A percentile compares a stretch with the other conserved stretches of the same genome.
phyloP scores from a whole-genome alignment of 169 alveolate genomes.

The Plasmodium coatneyi region DNA sequence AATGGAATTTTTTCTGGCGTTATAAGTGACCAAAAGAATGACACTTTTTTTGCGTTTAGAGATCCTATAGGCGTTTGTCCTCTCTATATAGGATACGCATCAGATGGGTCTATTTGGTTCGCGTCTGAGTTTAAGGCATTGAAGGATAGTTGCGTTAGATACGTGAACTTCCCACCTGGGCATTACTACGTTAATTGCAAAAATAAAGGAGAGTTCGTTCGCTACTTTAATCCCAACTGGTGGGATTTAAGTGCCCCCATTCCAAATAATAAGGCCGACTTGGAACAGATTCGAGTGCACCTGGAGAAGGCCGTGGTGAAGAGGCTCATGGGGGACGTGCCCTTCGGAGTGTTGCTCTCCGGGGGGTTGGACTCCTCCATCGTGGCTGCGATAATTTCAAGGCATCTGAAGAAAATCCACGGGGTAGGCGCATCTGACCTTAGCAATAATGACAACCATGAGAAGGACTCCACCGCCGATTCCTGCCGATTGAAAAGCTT shows the following conservation, averaged over 20 bases:
- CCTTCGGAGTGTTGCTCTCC: constrained; percentile 89
- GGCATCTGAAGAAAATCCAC: constrained; percentile 27
- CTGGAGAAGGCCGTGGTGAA: constrained; percentile 67
- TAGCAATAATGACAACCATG: constrained; percentile 22
- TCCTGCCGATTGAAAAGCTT: constrained; percentile 25
- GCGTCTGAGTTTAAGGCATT: constrained; percentile 77
- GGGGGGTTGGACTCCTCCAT: constrained; percentile 92
- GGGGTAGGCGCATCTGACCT: background rate
- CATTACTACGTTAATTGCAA: constrained; percentile 34
- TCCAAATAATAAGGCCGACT: constrained; percentile 44
- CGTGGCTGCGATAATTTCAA: constrained; percentile 85
- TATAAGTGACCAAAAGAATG: constrained; percentile 59
- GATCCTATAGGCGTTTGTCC: constrained; percentile 79
- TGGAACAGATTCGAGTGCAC: constrained; percentile 39
- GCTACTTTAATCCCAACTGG: constrained; percentile 63
- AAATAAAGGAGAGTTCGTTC: constrained; percentile 48
- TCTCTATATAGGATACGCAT: constrained; percentile 67
- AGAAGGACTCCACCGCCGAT: background rate
- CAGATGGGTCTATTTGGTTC: constrained; percentile 70
- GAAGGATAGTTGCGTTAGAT: constrained; percentile 27
- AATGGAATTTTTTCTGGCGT: constrained; percentile 65
- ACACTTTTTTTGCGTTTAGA: constrained; percentile 73
- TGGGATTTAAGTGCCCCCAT: constrained; percentile 29
- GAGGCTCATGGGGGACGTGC: constrained; percentile 88
- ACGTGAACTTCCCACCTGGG: constrained; percentile 64